Evolutionary conservation across 768 basidiomycete genomes (phyloP).

Genomic region (Lactarius vividus): DNA sequence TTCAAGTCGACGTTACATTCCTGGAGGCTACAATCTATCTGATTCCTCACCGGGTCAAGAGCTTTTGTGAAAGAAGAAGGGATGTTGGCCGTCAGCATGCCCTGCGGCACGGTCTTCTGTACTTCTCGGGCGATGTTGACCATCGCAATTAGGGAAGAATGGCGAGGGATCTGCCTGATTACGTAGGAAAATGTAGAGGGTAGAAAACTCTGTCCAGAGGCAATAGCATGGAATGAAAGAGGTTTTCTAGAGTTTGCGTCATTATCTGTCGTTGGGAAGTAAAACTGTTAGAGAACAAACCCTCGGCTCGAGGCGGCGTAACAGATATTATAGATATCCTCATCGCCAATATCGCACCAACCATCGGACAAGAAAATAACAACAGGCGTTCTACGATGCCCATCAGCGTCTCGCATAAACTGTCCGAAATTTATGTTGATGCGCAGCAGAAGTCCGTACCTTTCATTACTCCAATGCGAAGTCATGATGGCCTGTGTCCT

Average conservation of each 20-base stretch:
- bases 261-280: background rate
- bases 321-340: conserved; percentile 41
- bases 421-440: too few relatives aligned
- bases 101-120: conserved; percentile 43
- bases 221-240: conserved; percentile 54
- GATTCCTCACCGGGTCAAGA: conserved; percentile 45
- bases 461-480: conserved; percentile 47
- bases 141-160: conserved; percentile 45
- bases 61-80: conserved; percentile 50
- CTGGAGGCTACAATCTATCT: background rate
- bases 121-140: conserved; percentile 47
- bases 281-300: conserved; percentile 30
- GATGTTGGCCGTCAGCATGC: conserved; percentile 35
- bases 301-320: conserved; percentile 45
- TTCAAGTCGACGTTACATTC: background rate
- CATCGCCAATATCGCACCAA: conserved; percentile 41
- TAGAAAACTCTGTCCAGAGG: conserved; percentile 43
- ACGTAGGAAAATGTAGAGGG: background rate
- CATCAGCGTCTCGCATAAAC: conserved; percentile 11
- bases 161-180: conserved; percentile 5
- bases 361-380: conserved; percentile 59
- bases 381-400: conserved; percentile 42
- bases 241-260: conserved; percentile 41
- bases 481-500: conserved; percentile 41
- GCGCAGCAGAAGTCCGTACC: conserved; percentile 32